Conservation (phyloP, 495 filamentous ascomycete species). For the Terfezia claveryi region DNA sequence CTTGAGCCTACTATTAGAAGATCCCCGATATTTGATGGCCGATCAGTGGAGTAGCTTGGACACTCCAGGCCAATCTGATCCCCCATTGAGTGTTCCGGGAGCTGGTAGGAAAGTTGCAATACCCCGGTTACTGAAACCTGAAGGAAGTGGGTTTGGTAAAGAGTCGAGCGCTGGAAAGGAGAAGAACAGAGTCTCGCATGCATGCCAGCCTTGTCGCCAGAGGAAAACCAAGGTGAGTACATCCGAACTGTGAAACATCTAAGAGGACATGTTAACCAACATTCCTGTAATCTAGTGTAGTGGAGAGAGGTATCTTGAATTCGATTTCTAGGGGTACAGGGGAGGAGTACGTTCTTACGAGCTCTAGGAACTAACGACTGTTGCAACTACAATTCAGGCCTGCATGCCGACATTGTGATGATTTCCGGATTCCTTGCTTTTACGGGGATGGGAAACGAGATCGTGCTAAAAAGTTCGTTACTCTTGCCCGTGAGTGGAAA, state of each 20-base stretch:
- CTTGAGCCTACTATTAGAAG: too few species aligned
- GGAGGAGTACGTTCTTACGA: too few species aligned
- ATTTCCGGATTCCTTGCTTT: conserved; percentile 28
- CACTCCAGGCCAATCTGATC: too few species aligned
- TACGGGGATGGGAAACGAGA: conserved; percentile 39
- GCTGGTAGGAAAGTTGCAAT: background rate
- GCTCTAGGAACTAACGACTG: too few species aligned
- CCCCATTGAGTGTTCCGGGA: too few species aligned
- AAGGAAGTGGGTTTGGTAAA: background rate
- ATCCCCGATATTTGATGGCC: too few species aligned
- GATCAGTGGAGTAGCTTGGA: too few species aligned
- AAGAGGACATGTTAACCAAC: background rate
- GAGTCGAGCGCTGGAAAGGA: background rate
- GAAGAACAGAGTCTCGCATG: conserved; percentile 12
- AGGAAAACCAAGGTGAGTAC: conserved; percentile 30
- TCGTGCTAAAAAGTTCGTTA: conserved; percentile 29
- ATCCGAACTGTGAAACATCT: conserved; percentile 21
- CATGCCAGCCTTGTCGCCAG: conserved; percentile 19
- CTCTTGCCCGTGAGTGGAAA: background rate
- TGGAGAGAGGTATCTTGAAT: background rate
- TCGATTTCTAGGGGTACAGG: background rate
- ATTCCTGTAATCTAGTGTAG: conserved; percentile 2
- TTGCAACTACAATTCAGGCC: conserved; percentile 14
- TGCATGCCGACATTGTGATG: conserved; percentile 31
- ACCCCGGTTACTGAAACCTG: background rate